Percentiles rank a stretch among this genome's conserved stretches.
Evolutionary conservation across 2,329 filamentous ascomycete species (phyloP).

Genomic region (Botrytis hyacinthi): DNA sequence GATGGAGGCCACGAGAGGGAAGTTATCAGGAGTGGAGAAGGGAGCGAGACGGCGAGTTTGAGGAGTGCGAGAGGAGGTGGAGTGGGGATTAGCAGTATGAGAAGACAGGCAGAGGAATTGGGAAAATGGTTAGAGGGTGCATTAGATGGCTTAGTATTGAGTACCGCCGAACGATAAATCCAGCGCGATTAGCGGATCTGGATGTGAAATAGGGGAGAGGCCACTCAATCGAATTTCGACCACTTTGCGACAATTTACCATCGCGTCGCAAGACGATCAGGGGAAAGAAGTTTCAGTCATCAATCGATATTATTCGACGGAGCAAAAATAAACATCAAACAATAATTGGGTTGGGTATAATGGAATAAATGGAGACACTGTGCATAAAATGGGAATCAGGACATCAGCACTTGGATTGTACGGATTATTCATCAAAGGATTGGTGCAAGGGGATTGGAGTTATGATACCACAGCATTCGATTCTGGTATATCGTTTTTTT

Average conservation of each 20-base stretch:
- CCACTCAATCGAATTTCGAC: not conserved
- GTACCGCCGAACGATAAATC: not conserved
- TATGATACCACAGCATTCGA: constrained; percentile 9
- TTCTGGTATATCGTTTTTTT: constrained; percentile 11
- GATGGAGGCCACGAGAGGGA: constrained; percentile 1
- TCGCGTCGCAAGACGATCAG: not conserved
- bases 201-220: not conserved
- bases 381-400: constrained; percentile 7
- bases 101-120: constrained; percentile 18
- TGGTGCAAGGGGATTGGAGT: constrained; percentile 5
- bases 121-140: constrained; percentile 17
- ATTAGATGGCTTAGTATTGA: constrained; percentile 10
- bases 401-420: constrained; percentile 12
- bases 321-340: not conserved
- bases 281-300: not conserved
- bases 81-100: constrained; percentile 12
- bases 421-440: constrained; percentile 7
- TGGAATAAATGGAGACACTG: not conserved
- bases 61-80: constrained; percentile 14
- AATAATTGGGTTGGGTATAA: not conserved
- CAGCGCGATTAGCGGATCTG: not conserved
- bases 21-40: not conserved
- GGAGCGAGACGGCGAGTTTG: constrained; percentile 17
- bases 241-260: not conserved
- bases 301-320: not conserved